Conservation (phyloP, 805 yeast genomes). For the Myxozyma sirexii region DNA sequence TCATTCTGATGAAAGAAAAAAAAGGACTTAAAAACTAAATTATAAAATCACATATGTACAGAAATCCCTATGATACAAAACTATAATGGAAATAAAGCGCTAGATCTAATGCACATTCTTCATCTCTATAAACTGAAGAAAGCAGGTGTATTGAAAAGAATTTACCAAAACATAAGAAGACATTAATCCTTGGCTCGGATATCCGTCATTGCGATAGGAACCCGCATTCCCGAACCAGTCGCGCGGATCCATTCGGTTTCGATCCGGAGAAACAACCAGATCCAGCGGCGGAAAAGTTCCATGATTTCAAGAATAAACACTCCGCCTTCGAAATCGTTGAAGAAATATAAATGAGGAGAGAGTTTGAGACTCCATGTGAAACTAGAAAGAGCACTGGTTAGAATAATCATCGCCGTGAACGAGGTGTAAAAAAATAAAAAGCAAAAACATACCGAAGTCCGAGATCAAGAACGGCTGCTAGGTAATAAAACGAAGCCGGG, state of each 20-base stretch:
- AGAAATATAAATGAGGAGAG: conserved; percentile 43
- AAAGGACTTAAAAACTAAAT: too few relatives aligned
- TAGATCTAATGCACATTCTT: neutral
- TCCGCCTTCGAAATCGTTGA: conserved; percentile 53
- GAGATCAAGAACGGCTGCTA: conserved; percentile 64
- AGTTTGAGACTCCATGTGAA: conserved; percentile 74
- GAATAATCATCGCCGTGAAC: too few relatives aligned
- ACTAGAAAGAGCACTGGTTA: conserved; percentile 45
- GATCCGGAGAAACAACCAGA: conserved; percentile 84
- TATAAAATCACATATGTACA: neutral
- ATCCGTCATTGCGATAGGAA: conserved; percentile 2
- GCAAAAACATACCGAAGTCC: conserved; percentile 41
- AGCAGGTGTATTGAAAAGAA: neutral
- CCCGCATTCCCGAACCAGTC: conserved; percentile 5
- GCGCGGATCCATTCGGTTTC: conserved; percentile 66
- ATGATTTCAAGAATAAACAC: conserved; percentile 67
- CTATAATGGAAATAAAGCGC: neutral
- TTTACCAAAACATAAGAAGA: too few relatives aligned
- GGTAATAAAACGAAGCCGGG: conserved; percentile 50
- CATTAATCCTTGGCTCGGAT: conserved; percentile 12
- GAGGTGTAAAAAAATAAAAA: neutral
- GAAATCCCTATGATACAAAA: neutral
- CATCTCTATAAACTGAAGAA: too few relatives aligned
- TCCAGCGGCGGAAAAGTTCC: conserved; percentile 81
- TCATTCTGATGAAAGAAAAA: too few relatives aligned